These are phyloP conservation scores for Microsporum canis DNA, from an alignment of 2,329 filamentous ascomycete genomes.

Conservation along the genomic window DNA sequence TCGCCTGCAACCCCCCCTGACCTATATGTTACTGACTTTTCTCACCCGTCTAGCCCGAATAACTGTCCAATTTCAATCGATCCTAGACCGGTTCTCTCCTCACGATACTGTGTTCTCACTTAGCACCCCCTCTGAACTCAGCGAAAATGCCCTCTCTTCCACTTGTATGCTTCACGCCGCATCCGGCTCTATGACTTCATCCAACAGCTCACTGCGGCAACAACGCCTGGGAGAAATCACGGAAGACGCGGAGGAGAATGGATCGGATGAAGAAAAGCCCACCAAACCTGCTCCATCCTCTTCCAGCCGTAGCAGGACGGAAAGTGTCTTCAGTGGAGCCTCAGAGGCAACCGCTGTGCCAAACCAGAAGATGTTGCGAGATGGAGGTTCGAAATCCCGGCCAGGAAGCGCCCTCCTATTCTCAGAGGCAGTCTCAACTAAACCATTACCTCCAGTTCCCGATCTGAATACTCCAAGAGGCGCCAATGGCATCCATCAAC, in stretches of 20 bases:
- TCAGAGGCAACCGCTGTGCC: conserved; percentile 16
- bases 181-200: conserved; percentile 74
- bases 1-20: not conserved
- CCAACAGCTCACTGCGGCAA: conserved; percentile 64
- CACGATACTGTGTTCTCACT: conserved; percentile 80
- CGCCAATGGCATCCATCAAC: conserved; percentile 16
- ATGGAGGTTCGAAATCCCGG: not conserved
- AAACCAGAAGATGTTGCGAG: not conserved
- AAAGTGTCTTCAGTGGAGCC: conserved; percentile 16
- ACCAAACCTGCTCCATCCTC: not conserved
- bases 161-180: conserved; percentile 84
- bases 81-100: conserved; percentile 52
- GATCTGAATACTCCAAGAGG: conserved; percentile 16
- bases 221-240: conserved; percentile 79
- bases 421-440: conserved; percentile 7
- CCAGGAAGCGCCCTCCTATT: not conserved
- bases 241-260: conserved; percentile 79
- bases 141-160: conserved; percentile 75
- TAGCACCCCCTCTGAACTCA: conserved; percentile 61
- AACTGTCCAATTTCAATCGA: conserved; percentile 54
- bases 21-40: conserved; percentile 8
- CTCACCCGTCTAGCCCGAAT: conserved; percentile 55
- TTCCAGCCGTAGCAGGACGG: conserved; percentile 4
- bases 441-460: conserved; percentile 11
- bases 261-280: conserved; percentile 44